Evolutionary conservation across 345 rosid genomes (phyloP).

Genomic region (Carallia pectinifolia): DNA sequence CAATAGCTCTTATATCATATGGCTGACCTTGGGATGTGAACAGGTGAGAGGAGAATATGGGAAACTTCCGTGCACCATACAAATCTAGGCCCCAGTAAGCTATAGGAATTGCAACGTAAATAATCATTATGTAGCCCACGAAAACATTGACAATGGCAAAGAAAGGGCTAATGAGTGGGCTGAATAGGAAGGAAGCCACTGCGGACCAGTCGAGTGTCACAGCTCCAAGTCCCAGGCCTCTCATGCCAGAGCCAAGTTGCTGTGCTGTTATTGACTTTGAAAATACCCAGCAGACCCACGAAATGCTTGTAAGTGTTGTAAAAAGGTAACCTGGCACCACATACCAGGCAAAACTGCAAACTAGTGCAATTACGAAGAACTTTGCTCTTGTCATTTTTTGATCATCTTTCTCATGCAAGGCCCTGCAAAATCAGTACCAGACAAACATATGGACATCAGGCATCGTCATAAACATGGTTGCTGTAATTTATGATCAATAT

Average conservation of each 20-base stretch:
- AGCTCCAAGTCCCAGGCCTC: conserved; percentile 83
- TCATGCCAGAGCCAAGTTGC: conserved; percentile 85
- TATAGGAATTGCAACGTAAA: conserved; percentile 60
- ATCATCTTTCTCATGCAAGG: conserved; percentile 83
- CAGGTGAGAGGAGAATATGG: conserved; percentile 79
- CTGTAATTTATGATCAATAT: no score
- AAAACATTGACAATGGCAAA: conserved; percentile 71
- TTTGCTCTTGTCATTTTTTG: conserved; percentile 64
- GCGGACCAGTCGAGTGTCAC: conserved; percentile 79
- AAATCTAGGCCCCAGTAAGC: conserved; percentile 72
- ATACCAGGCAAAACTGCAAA: conserved; percentile 73
- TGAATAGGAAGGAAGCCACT: conserved; percentile 71
- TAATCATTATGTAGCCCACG: conserved; percentile 54
- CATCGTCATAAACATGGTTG: no score
- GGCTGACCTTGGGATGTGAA: conserved; percentile 60
- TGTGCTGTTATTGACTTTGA: conserved; percentile 79
- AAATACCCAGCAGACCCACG: conserved; percentile 88
- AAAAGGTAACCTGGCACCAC: conserved; percentile 78
- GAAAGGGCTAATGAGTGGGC: conserved; percentile 86
- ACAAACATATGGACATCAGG: no score
- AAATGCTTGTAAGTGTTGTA: conserved; percentile 71
- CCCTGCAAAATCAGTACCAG: conserved; percentile 42
- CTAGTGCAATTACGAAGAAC: conserved; percentile 74
- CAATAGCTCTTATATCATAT: conserved; percentile 63
- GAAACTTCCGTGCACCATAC: conserved; percentile 59